A percentile compares a stretch with the other conserved stretches of the same genome.
Conservation (phyloP, 2,329 filamentous ascomycete species). For the Monilinia fructigena region DNA sequence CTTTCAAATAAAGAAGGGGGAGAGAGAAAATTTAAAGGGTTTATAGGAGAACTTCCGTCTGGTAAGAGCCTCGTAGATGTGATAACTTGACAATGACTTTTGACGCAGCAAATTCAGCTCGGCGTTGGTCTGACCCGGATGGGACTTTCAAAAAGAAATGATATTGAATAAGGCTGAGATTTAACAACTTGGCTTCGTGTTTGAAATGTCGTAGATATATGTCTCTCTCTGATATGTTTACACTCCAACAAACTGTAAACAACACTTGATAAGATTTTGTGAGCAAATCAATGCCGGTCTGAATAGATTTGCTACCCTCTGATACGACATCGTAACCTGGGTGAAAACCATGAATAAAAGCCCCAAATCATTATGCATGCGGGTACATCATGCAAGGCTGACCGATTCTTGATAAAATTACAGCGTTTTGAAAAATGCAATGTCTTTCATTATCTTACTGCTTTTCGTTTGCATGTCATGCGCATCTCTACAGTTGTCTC, state of each 20-base stretch:
- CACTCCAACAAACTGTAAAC: conserved; percentile 7
- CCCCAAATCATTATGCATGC: not conserved
- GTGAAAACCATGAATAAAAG: not conserved
- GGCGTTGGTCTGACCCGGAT: conserved; percentile 11
- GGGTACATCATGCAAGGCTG: conserved; percentile 16
- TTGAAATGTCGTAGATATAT: conserved; percentile 9
- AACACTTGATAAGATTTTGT: not conserved
- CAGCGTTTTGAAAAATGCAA: not conserved
- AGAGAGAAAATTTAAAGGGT: not conserved
- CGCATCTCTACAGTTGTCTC: not conserved
- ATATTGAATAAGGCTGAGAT: not conserved
- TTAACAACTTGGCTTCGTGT: not conserved
- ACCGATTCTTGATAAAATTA: not conserved
- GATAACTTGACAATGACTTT: not conserved
- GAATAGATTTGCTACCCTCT: conserved; percentile 1
- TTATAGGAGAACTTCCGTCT: conserved; percentile 15
- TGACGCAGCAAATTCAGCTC: conserved; percentile 19
- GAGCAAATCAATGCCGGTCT: conserved; percentile 5
- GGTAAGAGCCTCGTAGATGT: not conserved
- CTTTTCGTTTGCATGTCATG: conserved; percentile 10
- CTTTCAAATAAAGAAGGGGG: not conserved
- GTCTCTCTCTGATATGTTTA: not conserved
- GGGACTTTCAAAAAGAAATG: not conserved
- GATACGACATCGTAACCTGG: conserved; percentile 5
- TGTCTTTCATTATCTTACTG: conserved; percentile 9